phyloP scores from a whole-genome alignment of 768 basidiomycete genomes.

The Mrakia blollopis region DNA sequence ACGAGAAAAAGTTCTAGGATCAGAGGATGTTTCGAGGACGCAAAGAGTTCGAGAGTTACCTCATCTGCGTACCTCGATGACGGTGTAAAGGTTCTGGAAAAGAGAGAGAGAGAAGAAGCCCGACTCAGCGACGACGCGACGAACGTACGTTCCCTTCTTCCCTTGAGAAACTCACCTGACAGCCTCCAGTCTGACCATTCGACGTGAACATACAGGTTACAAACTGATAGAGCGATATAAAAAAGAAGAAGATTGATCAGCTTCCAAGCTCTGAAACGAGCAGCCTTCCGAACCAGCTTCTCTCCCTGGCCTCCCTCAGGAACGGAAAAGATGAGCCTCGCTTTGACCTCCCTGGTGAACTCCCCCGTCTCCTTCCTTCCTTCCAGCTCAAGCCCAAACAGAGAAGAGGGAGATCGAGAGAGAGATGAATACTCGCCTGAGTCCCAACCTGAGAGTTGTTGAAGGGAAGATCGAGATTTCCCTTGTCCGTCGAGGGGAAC shows the following conservation, averaged over 20 bases:
- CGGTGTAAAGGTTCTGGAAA: not conserved
- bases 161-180: not conserved
- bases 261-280: no score
- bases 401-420: no score
- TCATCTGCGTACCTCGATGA: not conserved
- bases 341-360: not conserved
- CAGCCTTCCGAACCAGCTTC: not conserved
- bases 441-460: conserved; percentile 3
- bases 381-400: no score
- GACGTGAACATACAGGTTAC: not conserved
- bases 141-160: not conserved
- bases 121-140: not conserved
- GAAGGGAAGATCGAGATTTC: not conserved
- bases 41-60: no score
- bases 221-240: not conserved
- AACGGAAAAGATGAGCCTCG: not conserved
- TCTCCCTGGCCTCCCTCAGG: no score
- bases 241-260: not conserved
- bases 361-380: not conserved
- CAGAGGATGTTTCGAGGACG: no score
- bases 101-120: not conserved
- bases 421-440: not conserved
- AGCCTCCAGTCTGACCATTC: not conserved
- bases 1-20: no score
- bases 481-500: not conserved